Evolutionary conservation across 495 filamentous ascomycete species (phyloP).

Genomic region (Penicillium manginii): DNA sequence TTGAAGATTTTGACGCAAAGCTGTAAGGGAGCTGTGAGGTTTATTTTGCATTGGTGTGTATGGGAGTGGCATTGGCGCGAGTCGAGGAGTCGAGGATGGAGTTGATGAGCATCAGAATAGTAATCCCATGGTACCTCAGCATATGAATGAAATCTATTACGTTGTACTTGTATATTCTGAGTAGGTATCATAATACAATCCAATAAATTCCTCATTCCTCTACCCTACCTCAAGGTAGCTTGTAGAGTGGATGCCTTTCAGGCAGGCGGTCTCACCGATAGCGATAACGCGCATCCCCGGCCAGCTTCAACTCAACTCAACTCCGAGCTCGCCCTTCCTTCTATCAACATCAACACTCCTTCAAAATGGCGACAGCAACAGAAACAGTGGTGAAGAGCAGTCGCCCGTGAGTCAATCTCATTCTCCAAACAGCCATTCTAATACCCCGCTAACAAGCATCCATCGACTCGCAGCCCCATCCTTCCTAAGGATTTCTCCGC

Average conservation of each 20-base stretch:
- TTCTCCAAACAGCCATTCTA: background rate
- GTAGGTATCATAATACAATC: too few relatives aligned
- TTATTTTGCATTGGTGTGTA: conserved; percentile 13
- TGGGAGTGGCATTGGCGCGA: conserved; percentile 13
- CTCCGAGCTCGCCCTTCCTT: conserved; percentile 10
- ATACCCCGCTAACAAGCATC: conserved; percentile 5
- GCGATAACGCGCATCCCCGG: conserved; percentile 19
- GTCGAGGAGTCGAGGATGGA: conserved; percentile 18
- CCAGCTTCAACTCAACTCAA: background rate
- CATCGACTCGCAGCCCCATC: conserved; percentile 58
- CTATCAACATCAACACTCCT: background rate
- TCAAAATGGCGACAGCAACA: conserved; percentile 76
- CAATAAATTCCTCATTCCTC: too few relatives aligned
- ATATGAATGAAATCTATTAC: background rate
- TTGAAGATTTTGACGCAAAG: conserved; percentile 80
- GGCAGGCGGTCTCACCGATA: conserved; percentile 24
- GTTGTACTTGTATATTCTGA: too few relatives aligned
- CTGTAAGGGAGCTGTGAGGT: conserved; percentile 50
- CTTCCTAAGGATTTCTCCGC: conserved; percentile 81
- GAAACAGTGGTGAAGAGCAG: conserved; percentile 70
- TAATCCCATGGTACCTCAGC: background rate
- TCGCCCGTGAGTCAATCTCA: conserved; percentile 53
- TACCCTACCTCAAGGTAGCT: too few relatives aligned
- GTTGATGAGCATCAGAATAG: conserved; percentile 4
- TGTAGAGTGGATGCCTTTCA: background rate